These are phyloP conservation scores for Alloteropsis semialata DNA, from an alignment of 176 grass and related monocot species.

Conservation along the genomic window DNA sequence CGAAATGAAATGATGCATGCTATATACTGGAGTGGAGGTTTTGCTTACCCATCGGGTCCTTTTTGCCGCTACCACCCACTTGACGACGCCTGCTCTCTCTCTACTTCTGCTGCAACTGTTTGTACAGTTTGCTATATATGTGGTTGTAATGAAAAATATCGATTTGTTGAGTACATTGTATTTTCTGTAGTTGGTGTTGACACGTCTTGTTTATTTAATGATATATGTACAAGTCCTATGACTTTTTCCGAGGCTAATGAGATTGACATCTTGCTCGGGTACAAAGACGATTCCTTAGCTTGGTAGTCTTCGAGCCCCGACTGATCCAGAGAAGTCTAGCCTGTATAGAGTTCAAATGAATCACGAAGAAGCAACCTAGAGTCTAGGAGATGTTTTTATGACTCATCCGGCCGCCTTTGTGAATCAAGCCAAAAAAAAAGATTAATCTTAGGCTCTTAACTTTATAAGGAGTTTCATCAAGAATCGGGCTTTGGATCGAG, in stretches of 20 bases:
- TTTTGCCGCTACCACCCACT: constrained; percentile 2
- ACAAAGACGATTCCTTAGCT: background rate
- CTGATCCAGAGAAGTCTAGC: background rate
- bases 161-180: background rate
- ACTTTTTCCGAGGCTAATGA: background rate
- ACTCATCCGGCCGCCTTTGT: background rate
- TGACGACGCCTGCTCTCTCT: constrained; percentile 7
- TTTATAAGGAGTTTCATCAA: background rate
- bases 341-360: background rate
- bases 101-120: background rate
- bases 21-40: constrained; percentile 52
- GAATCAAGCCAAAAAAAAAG: background rate
- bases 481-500: background rate
- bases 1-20: constrained; percentile 22
- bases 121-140: background rate
- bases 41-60: constrained; percentile 21
- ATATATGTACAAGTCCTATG: background rate
- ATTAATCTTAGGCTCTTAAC: background rate
- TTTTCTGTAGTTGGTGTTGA: background rate
- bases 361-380: background rate
- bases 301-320: background rate
- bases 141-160: background rate
- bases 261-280: background rate
- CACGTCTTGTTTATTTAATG: background rate
- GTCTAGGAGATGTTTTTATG: background rate